Conservation (phyloP, 805 yeast species). For the Spencermartinsiella europaea region DNA sequence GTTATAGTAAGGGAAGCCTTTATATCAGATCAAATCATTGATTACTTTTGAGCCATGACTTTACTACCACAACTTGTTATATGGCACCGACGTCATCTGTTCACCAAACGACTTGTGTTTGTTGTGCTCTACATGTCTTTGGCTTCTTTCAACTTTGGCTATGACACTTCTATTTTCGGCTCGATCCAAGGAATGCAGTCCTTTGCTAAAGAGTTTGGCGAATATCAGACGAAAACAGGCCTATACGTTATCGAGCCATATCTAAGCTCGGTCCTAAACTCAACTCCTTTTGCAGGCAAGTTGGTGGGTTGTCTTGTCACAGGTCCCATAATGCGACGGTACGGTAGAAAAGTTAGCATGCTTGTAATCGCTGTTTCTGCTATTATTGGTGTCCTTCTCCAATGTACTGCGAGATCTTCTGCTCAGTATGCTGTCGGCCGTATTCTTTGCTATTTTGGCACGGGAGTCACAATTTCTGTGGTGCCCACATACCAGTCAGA, state of each 20-base stretch:
- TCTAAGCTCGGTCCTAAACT: slow-evolving; percentile 5
- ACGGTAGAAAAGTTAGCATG: slow-evolving; percentile 1
- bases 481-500: slow-evolving; percentile 79
- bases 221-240: not conserved
- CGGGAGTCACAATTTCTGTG: slow-evolving; percentile 72
- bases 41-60: too few species aligned
- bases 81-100: slow-evolving; percentile 1
- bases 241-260: slow-evolving; percentile 2
- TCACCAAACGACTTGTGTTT: slow-evolving; percentile 1
- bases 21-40: too few species aligned
- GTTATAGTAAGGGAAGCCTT: too few species aligned
- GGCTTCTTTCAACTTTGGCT: slow-evolving; percentile 8
- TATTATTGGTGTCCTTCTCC: slow-evolving; percentile 43
- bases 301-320: slow-evolving; percentile 1
- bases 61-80: not conserved
- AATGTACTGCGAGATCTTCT: slow-evolving; percentile 30
- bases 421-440: slow-evolving; percentile 59
- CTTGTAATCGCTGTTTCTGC: not conserved
- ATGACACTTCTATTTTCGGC: slow-evolving; percentile 3
- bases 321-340: not conserved
- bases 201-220: slow-evolving; percentile 7
- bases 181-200: slow-evolving; percentile 7
- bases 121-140: slow-evolving; percentile 2
- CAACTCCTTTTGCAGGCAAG: slow-evolving; percentile 9
- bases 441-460: slow-evolving; percentile 68